These are phyloP conservation scores for Harringtonia lauricola DNA, from an alignment of 2,329 filamentous ascomycete species.

Conservation along the genomic window DNA sequence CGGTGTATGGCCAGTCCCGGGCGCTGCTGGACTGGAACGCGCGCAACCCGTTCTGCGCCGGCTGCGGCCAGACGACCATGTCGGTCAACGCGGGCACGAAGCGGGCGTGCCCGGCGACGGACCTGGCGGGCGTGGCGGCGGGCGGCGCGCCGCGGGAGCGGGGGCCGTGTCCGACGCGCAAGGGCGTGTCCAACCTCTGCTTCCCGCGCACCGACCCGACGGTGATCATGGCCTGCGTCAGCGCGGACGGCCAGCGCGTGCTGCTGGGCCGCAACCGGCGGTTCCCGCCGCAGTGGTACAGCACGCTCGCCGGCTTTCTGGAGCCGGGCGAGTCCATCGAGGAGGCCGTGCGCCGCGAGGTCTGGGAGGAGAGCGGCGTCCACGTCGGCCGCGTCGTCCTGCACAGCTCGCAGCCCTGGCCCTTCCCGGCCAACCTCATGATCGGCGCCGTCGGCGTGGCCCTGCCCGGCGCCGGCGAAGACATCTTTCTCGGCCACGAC, in stretches of 20 bases:
- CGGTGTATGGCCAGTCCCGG: conserved; percentile 81
- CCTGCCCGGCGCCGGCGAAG: conserved; percentile 61
- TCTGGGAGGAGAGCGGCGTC: conserved; percentile 79
- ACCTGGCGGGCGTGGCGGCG: conserved; percentile 39
- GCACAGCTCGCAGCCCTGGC: conserved; percentile 80
- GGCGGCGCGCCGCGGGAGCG: conserved; percentile 39
- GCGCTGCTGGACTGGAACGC: conserved; percentile 90
- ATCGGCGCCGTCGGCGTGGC: conserved; percentile 83
- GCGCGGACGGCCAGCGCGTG: conserved; percentile 62
- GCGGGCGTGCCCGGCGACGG: conserved; percentile 63
- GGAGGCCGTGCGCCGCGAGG: conserved; percentile 72
- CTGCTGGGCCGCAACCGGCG: conserved; percentile 78
- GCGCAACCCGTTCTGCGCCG: conserved; percentile 83
- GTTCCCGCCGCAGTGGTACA: conserved; percentile 80
- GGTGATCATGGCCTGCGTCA: conserved; percentile 89
- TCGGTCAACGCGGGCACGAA: conserved; percentile 73
- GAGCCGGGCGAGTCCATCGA: conserved; percentile 80
- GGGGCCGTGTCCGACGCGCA: conserved; percentile 67
- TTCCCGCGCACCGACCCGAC: conserved; percentile 92
- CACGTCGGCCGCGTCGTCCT: conserved; percentile 66
- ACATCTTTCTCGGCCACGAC: conserved; percentile 74
- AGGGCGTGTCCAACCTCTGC: conserved; percentile 77
- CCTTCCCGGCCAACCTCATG: conserved; percentile 77
- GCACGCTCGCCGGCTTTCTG: conserved; percentile 76
- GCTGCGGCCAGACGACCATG: conserved; percentile 75